Evolutionary conservation across 1,284 basidiomycete species (phyloP), one percentile per base, ranked within the genome.

Genomic region (Thecaphora frezii): DNA sequence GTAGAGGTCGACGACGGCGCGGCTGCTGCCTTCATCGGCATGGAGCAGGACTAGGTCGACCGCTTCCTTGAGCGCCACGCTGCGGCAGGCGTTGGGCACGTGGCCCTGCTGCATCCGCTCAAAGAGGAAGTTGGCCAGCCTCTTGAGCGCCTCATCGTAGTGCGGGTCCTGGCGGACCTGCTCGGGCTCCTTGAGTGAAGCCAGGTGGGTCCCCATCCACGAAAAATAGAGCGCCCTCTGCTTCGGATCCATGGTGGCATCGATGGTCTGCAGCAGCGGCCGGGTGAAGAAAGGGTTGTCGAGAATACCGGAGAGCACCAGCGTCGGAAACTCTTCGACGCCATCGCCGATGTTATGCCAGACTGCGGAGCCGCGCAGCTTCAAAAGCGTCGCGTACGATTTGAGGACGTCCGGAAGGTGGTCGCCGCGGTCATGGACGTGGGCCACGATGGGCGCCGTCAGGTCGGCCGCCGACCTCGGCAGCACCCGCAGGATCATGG

Each of bases 31-130:
- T 18, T 73, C 54, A 46, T 67, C 68, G 5, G 57, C 52, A 22
- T 69, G 46, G 25, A 59, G 36, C 30, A 56, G 55, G 16, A 56
- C 51, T 13, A 65, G 56, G 16, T 58, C 57, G 38, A 68, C 56
- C 37, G 56, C 54, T 39, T 59, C 60, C 14, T 64, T 50, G 37
- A 71, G 53, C 1, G 66, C 68, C 14, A 52, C 46, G 19, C 44
- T 46, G 23, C 69, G 49, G 33, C 56, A 63, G 46, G 58, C 54
- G 26, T 40, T 51, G 12, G 58, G 46, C 23, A 70, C 58, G 44
- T 74, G 66, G 14, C 61, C 61, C 21, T 64, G 60, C 54, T 78
- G 74, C 56, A 67, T 62, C 36, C 69, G 53, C 48, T 78, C 76
- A 21, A 78, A 62, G 12, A 74, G 47, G 37, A 69, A 71, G 50